These are phyloP conservation scores for Chaetomium sp. DNA, from an alignment of 2,329 filamentous ascomycete genomes.

Conservation along the genomic window DNA sequence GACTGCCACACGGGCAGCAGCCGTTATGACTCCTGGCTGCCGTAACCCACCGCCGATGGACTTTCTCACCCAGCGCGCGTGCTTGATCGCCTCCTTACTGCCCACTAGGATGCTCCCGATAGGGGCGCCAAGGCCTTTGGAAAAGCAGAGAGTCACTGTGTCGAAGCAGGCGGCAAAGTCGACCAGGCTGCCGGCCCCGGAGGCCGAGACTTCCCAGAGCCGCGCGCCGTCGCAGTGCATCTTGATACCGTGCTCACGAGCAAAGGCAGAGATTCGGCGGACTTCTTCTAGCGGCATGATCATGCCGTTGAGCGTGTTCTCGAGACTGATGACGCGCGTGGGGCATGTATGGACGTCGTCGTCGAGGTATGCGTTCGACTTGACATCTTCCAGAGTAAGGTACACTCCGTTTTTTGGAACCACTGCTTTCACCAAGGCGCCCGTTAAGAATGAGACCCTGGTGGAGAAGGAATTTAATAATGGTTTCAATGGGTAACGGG, in stretches of 20 bases:
- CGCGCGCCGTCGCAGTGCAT: constrained; percentile 48
- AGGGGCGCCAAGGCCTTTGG: constrained; percentile 47
- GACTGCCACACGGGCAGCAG: constrained; percentile 68
- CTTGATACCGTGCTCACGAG: constrained; percentile 41
- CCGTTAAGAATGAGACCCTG: constrained; percentile 64
- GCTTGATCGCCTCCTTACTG: constrained; percentile 49
- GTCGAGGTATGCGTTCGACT: constrained; percentile 55
- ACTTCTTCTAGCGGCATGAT: constrained; percentile 71
- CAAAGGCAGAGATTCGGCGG: constrained; percentile 63
- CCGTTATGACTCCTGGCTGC: constrained; percentile 69
- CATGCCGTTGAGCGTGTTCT: constrained; percentile 78
- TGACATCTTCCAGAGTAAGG: constrained; percentile 70
- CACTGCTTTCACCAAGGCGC: constrained; percentile 62
- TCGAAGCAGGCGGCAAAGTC: constrained; percentile 43
- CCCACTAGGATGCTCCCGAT: constrained; percentile 44
- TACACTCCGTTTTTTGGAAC: constrained; percentile 64
- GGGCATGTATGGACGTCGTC: constrained; percentile 73
- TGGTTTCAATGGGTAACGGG: background rate
- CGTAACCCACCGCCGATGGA: constrained; percentile 72
- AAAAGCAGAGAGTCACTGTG: constrained; percentile 53
- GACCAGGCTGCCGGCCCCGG: constrained; percentile 35
- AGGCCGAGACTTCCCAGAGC: constrained; percentile 44
- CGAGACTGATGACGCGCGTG: constrained; percentile 72
- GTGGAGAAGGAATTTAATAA: constrained; percentile 17
- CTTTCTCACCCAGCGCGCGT: constrained; percentile 72